Base-by-base conservation (phyloP, 2,329 filamentous ascomycete species). In the Epichloe aotearoae region DNA sequence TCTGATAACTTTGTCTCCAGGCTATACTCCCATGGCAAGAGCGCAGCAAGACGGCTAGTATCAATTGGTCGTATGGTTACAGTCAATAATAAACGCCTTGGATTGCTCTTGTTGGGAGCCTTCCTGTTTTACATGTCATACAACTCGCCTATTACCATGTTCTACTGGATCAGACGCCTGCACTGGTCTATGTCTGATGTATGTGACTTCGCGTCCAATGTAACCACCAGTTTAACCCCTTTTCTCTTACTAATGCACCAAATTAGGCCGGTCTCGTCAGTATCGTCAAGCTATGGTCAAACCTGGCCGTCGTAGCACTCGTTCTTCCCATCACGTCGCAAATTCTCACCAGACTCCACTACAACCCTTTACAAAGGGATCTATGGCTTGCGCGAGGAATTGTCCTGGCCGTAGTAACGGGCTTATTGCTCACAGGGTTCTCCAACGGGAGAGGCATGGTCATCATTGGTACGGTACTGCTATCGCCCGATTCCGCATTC, bases 321-420 rank as follows among this genome's bases (percentile, higher is more conserved):
- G 20, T 45, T 10, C 40, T 52, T 15, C 46, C 50, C 17, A 36
- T 30, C 19, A 40, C 46, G 11, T 40, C 44, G 30, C 39, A 47
- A 23, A 34, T 47, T 19, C 45, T 51, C 44, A 26, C n/a, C n/a
- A 47, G 40, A 33, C 39, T 44, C 15, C 45, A 23, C 15, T 45
- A 48, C 19, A 44, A 34, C 4, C 50, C 46, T 15, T 19, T 48
- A 1, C 20, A 48, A 19, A 48, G 40, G 36, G 46, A 52, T 33
- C 23, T 52, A 23, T 52, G 45, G 45, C 50, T 52, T 7, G 46
- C 46, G 23, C 33, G 50, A 48, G 50, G 34, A 3, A 38, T 48
- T 15, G n/a, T 36, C 34, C 12, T 48, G 17, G 20, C 41, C 12
- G 39, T 52, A 5, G 23, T 52, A 3, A 23, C 46, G 12, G 50